Evolutionary conservation across 768 basidiomycete species (phyloP).

Genomic region (Mycena latifolia): DNA sequence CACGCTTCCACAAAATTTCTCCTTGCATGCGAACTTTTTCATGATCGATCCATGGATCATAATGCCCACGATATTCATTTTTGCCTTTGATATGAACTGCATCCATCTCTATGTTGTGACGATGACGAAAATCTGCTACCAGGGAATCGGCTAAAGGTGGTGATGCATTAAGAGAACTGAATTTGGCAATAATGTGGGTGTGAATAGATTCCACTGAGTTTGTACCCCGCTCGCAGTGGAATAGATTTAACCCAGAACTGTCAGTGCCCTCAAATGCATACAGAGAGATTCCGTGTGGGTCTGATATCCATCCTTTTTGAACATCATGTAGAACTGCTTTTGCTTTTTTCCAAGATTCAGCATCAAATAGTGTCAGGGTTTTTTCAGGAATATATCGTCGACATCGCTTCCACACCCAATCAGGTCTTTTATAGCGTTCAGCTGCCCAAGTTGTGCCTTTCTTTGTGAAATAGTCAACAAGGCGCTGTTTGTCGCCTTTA

Average conservation of each 20-base stretch:
- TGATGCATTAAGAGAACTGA: too few species aligned
- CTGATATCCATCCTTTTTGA: slow-evolving; percentile 35
- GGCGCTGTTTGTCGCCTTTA: slow-evolving; percentile 27
- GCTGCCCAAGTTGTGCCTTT: slow-evolving; percentile 25
- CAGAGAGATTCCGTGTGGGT: too few species aligned
- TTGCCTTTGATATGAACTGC: slow-evolving; percentile 20
- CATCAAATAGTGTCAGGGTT: slow-evolving; percentile 5
- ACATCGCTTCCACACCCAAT: slow-evolving; percentile 20
- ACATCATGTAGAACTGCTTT: slow-evolving; percentile 31
- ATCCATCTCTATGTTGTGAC: slow-evolving; percentile 32
- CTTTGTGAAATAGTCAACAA: slow-evolving; percentile 20
- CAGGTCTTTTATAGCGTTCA: slow-evolving; percentile 15
- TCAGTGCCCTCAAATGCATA: too few species aligned
- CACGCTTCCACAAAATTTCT: slow-evolving; percentile 10
- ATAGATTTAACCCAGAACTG: too few species aligned
- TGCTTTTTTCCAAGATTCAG: slow-evolving; percentile 23
- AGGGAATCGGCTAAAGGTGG: slow-evolving; percentile 28
- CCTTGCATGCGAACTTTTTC: slow-evolving; percentile 17
- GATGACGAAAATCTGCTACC: slow-evolving; percentile 36
- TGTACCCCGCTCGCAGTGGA: too few species aligned
- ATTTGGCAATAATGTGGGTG: too few species aligned
- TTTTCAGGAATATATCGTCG: slow-evolving; percentile 32
- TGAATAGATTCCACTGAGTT: too few species aligned
- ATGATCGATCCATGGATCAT: slow-evolving; percentile 36
- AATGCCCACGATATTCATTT: slow-evolving; percentile 30